A percentile compares a stretch with the other conserved stretches of the same genome.
phyloP scores from a whole-genome alignment of 2,329 filamentous ascomycete species.

The Thielaviopsis musarum region DNA sequence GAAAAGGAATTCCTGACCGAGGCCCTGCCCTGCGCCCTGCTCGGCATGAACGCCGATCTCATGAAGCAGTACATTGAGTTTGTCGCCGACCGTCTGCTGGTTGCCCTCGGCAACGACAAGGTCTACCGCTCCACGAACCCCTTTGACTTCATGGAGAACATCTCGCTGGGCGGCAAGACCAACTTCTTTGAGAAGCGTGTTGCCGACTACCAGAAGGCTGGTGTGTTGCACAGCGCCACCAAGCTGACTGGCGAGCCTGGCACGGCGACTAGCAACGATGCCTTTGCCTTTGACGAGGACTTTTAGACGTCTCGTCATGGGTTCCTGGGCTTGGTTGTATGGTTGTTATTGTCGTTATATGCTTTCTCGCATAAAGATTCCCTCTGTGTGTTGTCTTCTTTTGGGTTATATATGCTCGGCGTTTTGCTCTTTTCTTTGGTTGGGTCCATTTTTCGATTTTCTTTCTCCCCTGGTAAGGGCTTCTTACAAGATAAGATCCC shows the following conservation, averaged over 20 bases:
- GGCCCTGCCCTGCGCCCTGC: conserved; percentile 76
- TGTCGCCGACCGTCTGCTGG: conserved; percentile 83
- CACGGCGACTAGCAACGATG: conserved; percentile 45
- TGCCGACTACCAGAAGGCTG: conserved; percentile 97
- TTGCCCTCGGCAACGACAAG: conserved; percentile 88
- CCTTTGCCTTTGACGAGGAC: conserved; percentile 91
- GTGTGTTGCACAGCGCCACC: conserved; percentile 87
- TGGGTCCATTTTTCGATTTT: background rate
- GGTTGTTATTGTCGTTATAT: background rate
- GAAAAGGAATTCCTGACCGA: conserved; percentile 98
- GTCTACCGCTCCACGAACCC: conserved; percentile 86
- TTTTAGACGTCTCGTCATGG: conserved; percentile 45
- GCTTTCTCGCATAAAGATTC: background rate
- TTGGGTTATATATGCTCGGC: conserved; percentile 14
- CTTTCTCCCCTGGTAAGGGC: background rate
- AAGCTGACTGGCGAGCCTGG: conserved; percentile 35
- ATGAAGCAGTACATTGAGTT: conserved; percentile 99
- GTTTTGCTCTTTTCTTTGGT: conserved; percentile 11
- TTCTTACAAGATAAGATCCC: background rate
- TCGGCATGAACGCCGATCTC: conserved; percentile 91
- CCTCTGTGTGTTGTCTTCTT: conserved; percentile 10
- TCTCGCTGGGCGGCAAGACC: conserved; percentile 95
- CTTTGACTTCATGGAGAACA: conserved; percentile 99
- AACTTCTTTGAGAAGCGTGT: conserved; percentile 99
- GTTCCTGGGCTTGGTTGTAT: conserved; percentile 3